Percentiles rank a stretch among this genome's conserved stretches.
Conservation (phyloP, 352 stramenopile genomes). For the Pythium chondricola region DNA sequence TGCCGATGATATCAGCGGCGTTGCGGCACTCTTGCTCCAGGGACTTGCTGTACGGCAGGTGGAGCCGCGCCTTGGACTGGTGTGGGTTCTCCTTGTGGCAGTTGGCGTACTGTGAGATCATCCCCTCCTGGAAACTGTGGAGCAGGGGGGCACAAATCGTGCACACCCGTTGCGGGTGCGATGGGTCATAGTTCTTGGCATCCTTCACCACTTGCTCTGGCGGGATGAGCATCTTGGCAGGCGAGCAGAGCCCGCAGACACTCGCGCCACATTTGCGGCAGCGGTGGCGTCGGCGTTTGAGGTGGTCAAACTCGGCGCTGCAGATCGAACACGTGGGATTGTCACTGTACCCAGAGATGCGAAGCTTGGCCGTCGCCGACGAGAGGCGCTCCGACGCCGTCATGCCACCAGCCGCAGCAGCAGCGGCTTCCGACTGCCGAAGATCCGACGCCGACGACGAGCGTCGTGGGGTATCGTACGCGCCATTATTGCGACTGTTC, state of each 20-base stretch:
- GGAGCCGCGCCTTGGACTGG: conserved; percentile 57
- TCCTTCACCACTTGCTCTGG: conserved; percentile 47
- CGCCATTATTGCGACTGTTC: background rate
- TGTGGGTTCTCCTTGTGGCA: conserved; percentile 82
- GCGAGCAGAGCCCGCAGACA: conserved; percentile 64
- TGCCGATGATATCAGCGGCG: conserved; percentile 69
- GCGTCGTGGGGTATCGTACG: conserved; percentile 12
- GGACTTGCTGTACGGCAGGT: conserved; percentile 67
- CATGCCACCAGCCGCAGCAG: background rate
- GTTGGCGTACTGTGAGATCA: conserved; percentile 71
- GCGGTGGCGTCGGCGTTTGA: conserved; percentile 61
- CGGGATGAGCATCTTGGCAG: conserved; percentile 69
- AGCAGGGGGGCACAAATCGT: conserved; percentile 76
- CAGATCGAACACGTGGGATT: conserved; percentile 72
- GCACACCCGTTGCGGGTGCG: conserved; percentile 70
- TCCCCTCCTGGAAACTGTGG: conserved; percentile 60
- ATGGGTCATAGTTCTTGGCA: conserved; percentile 65
- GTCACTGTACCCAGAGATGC: conserved; percentile 40
- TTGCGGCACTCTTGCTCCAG: conserved; percentile 74
- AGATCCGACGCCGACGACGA: conserved; percentile 30
- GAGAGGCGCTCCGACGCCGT: conserved; percentile 7
- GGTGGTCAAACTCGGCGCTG: conserved; percentile 61
- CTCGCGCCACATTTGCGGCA: conserved; percentile 70
- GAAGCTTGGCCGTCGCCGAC: conserved; percentile 22
- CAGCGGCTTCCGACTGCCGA: conserved; percentile 4